These are phyloP conservation scores for Dimargaris verticillata DNA, from an alignment of 192 early-diverging fungal genomes.

Conservation along the genomic window DNA sequence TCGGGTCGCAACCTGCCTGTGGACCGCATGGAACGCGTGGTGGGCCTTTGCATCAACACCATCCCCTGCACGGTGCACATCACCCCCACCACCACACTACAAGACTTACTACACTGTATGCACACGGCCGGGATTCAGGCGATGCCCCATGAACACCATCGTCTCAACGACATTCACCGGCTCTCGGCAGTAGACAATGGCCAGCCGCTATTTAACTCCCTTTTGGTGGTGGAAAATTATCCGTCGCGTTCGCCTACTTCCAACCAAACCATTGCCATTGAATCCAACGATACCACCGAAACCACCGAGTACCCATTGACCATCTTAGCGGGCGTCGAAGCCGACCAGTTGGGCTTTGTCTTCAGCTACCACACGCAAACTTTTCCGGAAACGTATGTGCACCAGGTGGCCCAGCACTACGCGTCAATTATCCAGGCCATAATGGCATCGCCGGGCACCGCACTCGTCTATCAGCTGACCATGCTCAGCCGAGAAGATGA, in stretches of 20 bases:
- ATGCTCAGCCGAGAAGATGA: neutral
- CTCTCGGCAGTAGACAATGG: too few relatives aligned
- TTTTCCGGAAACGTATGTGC: neutral
- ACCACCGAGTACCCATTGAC: neutral
- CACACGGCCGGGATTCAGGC: neutral
- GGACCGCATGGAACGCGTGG: neutral
- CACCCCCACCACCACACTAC: neutral
- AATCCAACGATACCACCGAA: neutral
- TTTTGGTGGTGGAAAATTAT: constrained; percentile 4
- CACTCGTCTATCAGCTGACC: neutral
- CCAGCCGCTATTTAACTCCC: neutral
- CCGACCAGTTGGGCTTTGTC: neutral
- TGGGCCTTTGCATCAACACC: constrained; percentile 9
- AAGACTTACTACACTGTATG: neutral
- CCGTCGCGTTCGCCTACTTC: neutral
- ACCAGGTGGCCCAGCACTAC: neutral
- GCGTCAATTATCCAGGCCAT: neutral
- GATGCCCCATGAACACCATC: neutral
- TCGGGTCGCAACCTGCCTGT: constrained; percentile 2
- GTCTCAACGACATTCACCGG: neutral
- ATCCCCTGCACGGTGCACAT: neutral
- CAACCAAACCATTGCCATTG: neutral
- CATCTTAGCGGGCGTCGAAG: neutral
- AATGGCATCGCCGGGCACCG: neutral
- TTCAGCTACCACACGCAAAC: neutral